Base-by-base conservation (phyloP, 176 grass and related monocot species). In the Oryza meridionalis region DNA sequence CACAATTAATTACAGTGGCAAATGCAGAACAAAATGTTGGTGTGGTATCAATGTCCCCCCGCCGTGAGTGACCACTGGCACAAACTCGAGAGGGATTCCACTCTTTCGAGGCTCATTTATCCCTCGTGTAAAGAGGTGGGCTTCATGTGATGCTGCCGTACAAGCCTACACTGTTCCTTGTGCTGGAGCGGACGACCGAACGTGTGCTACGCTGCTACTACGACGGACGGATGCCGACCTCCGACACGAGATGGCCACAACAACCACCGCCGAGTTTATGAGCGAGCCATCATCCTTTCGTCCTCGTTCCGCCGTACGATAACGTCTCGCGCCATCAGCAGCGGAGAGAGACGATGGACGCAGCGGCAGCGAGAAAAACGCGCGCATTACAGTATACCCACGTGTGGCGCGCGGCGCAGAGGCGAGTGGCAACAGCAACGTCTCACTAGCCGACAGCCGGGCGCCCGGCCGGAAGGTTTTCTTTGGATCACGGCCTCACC, bases 251-350 rank as follows among this genome's bases (percentile, higher is more conserved):
- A 65, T 17, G 75, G 40, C 15, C 40, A 38, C 66, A 35, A 26
- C 73, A 27, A n/a, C 73, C 25, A 68, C 65, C 1, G 26, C 78
- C 25, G 32, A 84, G 70, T 31, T 31, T 74, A 19, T 3, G 82
- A 55, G 62, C 10, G 82, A 55, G 62, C 10, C 11, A 14, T 14
- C 11, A 14, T 14, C 3, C 12, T 5, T 14, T 75, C 26, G 25
- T 27, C 46, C 12, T 49, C 42, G 42, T 16, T 15, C 51, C 51
- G 51, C 51, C 51, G 51, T 58, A 58, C 51, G 51, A 58, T 6
- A 17, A 8, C 6, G 51, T 58, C 51, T 58, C 21, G 51, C 51
- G 17, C 51, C 15, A 58, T 58, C 51, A 58, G 51, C 16, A 21
- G 51, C 16, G 8, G 16, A 40, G 38, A 40, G 38, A 40, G 38